A percentile compares a stretch with the other conserved stretches of the same genome.
phyloP scores from a whole-genome alignment of 2,329 filamentous ascomycete genomes.

The Alternaria sp. region DNA sequence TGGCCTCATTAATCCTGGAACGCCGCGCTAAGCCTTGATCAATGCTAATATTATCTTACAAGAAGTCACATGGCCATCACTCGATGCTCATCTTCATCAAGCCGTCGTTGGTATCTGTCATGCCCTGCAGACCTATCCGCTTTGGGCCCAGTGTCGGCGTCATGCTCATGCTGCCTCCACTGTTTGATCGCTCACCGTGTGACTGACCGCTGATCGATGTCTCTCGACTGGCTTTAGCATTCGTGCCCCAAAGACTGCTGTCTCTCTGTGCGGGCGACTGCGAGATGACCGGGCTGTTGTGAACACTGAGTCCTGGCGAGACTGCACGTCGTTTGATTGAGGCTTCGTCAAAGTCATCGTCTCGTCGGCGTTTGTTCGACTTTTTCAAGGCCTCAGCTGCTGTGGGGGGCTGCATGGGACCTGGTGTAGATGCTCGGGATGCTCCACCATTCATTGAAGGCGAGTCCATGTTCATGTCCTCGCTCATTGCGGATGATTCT shows the following conservation, averaged over 20 bases:
- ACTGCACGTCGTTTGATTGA: constrained; percentile 92
- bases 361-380: constrained; percentile 75
- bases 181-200: constrained; percentile 55
- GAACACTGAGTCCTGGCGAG: constrained; percentile 86
- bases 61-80: constrained; percentile 47
- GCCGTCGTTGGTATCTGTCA: constrained; percentile 94
- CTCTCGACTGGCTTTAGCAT: constrained; percentile 67
- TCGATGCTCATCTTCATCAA: constrained; percentile 98
- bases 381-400: constrained; percentile 52
- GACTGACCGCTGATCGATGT: constrained; percentile 60
- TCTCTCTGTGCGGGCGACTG: constrained; percentile 83
- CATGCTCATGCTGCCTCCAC: constrained; percentile 56
- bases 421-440: constrained; percentile 48
- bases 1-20: constrained; percentile 13
- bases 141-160: constrained; percentile 53
- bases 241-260: constrained; percentile 72
- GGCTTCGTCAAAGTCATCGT: constrained; percentile 87
- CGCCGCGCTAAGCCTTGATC: constrained; percentile 34
- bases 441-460: constrained; percentile 51
- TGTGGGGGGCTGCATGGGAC: constrained; percentile 45
- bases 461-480: constrained; percentile 77
- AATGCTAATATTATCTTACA: not conserved
- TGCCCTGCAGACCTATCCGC: constrained; percentile 73
- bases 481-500: constrained; percentile 62
- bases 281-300: constrained; percentile 82